phyloP scores from a whole-genome alignment of 352 stramenopile species.

The Phytophthora meadii region DNA sequence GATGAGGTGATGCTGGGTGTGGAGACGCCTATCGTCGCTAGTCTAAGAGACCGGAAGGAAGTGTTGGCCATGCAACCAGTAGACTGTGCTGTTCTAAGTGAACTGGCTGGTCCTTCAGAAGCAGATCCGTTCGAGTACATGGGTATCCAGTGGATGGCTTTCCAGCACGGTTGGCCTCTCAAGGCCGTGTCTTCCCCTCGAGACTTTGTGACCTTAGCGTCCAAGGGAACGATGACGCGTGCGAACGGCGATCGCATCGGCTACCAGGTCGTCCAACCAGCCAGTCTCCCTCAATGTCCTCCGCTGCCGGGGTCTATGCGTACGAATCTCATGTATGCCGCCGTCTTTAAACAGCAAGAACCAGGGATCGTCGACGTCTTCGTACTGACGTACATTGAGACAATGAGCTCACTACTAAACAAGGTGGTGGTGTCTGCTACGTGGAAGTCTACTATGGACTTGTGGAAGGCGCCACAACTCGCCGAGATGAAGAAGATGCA shows the following conservation, averaged over 20 bases:
- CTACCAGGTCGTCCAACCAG: slow-evolving; percentile 58
- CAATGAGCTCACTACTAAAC: slow-evolving; percentile 19
- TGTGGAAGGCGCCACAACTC: slow-evolving; percentile 30
- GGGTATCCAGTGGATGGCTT: slow-evolving; percentile 43
- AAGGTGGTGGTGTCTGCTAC: slow-evolving; percentile 32
- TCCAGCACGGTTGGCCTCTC: slow-evolving; percentile 29
- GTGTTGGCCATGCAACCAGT: slow-evolving; percentile 26
- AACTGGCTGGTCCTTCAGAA: slow-evolving; percentile 38
- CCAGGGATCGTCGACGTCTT: slow-evolving; percentile 35
- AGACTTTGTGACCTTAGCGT: slow-evolving; percentile 41
- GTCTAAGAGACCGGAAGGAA: slow-evolving; percentile 37
- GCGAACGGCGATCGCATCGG: slow-evolving; percentile 44
- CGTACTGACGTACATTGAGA: slow-evolving; percentile 37
- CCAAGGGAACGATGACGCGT: slow-evolving; percentile 39
- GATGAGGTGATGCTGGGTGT: slow-evolving; percentile 43
- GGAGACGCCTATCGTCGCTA: slow-evolving; percentile 29
- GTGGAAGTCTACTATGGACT: slow-evolving; percentile 26
- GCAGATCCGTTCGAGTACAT: slow-evolving; percentile 47
- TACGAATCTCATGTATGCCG: slow-evolving; percentile 28
- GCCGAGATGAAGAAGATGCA: slow-evolving; percentile 43
- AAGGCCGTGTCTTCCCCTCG: slow-evolving; percentile 37
- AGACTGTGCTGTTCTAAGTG: slow-evolving; percentile 38
- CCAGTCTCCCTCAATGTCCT: slow-evolving; percentile 35
- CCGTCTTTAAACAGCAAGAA: slow-evolving; percentile 34
- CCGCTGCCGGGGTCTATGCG: slow-evolving; percentile 32